A percentile compares a stretch with the other conserved stretches of the same genome.
phyloP scores from a whole-genome alignment of 371 early-diverging fungal species.

The Mucor circinelloides region DNA sequence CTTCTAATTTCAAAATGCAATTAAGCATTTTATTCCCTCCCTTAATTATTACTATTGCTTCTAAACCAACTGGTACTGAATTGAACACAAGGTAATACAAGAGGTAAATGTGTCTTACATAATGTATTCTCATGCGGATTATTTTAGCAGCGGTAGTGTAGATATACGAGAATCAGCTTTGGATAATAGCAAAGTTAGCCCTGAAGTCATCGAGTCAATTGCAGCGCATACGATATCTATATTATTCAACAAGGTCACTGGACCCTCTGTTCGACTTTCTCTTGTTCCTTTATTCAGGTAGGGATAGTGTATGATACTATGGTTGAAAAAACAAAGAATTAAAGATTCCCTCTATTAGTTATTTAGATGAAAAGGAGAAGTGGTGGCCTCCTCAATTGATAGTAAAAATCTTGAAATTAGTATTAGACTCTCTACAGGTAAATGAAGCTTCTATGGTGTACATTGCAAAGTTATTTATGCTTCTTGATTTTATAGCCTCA shows the following conservation, averaged over 20 bases:
- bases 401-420: conserved; percentile 56
- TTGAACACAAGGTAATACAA: conserved; percentile 6
- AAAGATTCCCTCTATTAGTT: conserved; percentile 20
- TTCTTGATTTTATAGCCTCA: conserved; percentile 49
- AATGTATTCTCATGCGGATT: not conserved
- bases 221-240: conserved; percentile 35
- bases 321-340: not conserved
- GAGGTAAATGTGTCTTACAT: not conserved
- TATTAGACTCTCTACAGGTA: conserved; percentile 59
- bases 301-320: not conserved
- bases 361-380: conserved; percentile 56
- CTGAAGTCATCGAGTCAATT: conserved; percentile 20
- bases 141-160: conserved; percentile 15
- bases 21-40: conserved; percentile 60
- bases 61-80: not conserved
- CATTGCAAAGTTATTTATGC: not conserved
- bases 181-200: conserved; percentile 4
- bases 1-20: conserved; percentile 57
- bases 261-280: conserved; percentile 47
- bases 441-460: not conserved
- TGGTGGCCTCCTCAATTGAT: conserved; percentile 64
- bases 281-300: conserved; percentile 51
- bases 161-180: conserved; percentile 33
- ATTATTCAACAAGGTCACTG: conserved; percentile 37
- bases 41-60: conserved; percentile 52